Base-by-base conservation (phyloP, 306 rosid genomes). In the Quercus dentata region DNA sequence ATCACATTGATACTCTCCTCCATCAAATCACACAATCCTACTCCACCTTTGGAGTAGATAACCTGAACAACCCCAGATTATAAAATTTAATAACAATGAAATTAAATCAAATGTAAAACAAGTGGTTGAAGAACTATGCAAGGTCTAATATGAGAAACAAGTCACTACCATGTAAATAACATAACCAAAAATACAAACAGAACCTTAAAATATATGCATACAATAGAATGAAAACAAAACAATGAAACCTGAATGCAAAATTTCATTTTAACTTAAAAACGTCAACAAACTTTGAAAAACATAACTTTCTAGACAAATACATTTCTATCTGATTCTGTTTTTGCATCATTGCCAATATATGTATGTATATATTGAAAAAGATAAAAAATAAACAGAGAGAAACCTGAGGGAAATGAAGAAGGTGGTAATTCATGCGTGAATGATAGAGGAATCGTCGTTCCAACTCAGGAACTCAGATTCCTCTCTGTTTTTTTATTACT, bases 381-480 rank as follows among this genome's bases (percentile, higher is more conserved):
- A 63, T 13, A 5, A 46, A 21, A 31, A 3, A 3, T 3, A 62
- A 68, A 31, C 19, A 9, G 15, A 62, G 35, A 83, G 30, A 12
- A 21, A 87, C 88, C 88, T 83, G 76, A 62, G 58, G 14, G 62
- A 33, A 25, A 69, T 55, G 52, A 49, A 46, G 54, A 41, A 70
- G 20, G 30, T 1, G 27, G 20, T 9, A 46, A 4, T 1, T 71
- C 88, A 80, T 72, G 55, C 64, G 87, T 0, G 89, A 2, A 15
- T 3, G 6, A 13, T n/a, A 3, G 55, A 89, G 86, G 91, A 85
- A 81, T 71, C 91, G 64, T 82, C 77, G 90, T 88, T 85, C 92
- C 94, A 18, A 5, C 41, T n/a, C 68, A 74, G 91, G 91, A 90
- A 92, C 88, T 59, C 56, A 4, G 94, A 87, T 85, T 87, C 94